phyloP scores from a whole-genome alignment of 2,329 filamentous ascomycete genomes.

The Stagonosporopsis vannaccii region DNA sequence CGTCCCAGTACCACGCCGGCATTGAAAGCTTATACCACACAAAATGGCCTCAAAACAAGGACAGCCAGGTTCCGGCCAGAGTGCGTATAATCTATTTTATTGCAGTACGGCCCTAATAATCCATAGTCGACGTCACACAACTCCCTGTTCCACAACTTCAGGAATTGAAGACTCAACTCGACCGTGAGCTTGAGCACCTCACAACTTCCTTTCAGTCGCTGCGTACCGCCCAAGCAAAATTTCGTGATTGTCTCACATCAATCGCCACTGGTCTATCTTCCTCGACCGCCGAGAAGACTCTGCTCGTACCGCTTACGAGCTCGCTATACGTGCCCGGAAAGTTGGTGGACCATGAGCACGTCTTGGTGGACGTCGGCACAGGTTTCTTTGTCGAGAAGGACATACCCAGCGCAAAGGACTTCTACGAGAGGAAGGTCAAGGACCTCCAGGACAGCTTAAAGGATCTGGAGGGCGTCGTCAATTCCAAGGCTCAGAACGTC shows the following conservation, averaged over 20 bases:
- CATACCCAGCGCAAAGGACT: constrained; percentile 67
- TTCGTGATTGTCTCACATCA: constrained; percentile 84
- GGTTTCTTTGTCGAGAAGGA: constrained; percentile 94
- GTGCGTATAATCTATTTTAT: constrained; percentile 21
- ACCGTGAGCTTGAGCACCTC: constrained; percentile 94
- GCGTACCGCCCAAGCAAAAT: constrained; percentile 87
- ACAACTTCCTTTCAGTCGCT: constrained; percentile 89
- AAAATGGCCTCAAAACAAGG: constrained; percentile 38
- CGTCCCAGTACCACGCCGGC: constrained; percentile 20
- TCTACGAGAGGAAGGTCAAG: constrained; percentile 73
- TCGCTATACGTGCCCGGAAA: constrained; percentile 92
- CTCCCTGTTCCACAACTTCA: constrained; percentile 86
- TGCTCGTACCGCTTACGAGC: constrained; percentile 93
- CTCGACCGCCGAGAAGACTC: constrained; percentile 58
- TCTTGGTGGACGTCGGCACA: constrained; percentile 87
- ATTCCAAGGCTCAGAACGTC: constrained; percentile 82
- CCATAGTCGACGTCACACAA: constrained; percentile 70
- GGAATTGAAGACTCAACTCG: constrained; percentile 93
- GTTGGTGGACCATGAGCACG: constrained; percentile 59
- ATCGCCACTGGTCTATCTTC: constrained; percentile 67
- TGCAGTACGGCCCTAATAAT: constrained; percentile 8
- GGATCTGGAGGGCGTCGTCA: constrained; percentile 72
- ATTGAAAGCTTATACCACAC: constrained; percentile 9
- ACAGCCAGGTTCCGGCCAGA: constrained; percentile 39
- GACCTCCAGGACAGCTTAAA: constrained; percentile 69